Base-by-base conservation (phyloP, 1,284 basidiomycete genomes). In the Xanthoconium separans region DNA sequence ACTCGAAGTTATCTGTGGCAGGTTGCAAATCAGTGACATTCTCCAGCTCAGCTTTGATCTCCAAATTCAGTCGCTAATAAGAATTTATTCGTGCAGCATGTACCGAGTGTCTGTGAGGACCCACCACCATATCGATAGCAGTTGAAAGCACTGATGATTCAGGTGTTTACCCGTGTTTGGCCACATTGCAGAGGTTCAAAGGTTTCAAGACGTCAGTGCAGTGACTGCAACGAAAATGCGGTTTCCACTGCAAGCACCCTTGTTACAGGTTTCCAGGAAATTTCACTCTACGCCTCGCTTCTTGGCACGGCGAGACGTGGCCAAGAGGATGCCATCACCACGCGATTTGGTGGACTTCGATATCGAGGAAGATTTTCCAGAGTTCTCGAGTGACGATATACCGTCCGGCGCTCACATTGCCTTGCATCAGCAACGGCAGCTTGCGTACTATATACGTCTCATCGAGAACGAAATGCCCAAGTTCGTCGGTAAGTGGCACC, bases 391-490 rank as follows among this genome's bases (percentile, higher is more conserved):
- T 39, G 74, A 82, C 55, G 91, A 91, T 64, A 77, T 85, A 37
- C 81, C 85, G 9, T 77, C 84, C 27, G 75, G 77, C 33, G 90
- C 86, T 9, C 89, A 91, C 73, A 62, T 85, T 29, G 77, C 84
- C 57, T 72, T 93, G 47, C 78, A 83, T 56, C 80, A 89, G 64
- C 82, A 92, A 58, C 80, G 91, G 33, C 80, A 87, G 61, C 72
- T 80, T 47, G 73, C 92, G 44, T 79, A 87, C 59, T 89, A 93
- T 62, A 74, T 94, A 67, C 79, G 89, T 48, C 78, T 93, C 61
- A 91, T 94, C 58, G 91, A 92, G 68, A 83, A 89, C 59, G 93
- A 95, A 70, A 83, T 91, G 77, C 85, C 86, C 18, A 83, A 87
- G 62, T 80, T 95, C 37, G 84, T 89, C 59, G 87, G 93, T 93